Evolutionary conservation across 129 eudicot genomes (phyloP), one percentile per base, ranked within the genome.

Genomic region (Kitagawia praeruptora): DNA sequence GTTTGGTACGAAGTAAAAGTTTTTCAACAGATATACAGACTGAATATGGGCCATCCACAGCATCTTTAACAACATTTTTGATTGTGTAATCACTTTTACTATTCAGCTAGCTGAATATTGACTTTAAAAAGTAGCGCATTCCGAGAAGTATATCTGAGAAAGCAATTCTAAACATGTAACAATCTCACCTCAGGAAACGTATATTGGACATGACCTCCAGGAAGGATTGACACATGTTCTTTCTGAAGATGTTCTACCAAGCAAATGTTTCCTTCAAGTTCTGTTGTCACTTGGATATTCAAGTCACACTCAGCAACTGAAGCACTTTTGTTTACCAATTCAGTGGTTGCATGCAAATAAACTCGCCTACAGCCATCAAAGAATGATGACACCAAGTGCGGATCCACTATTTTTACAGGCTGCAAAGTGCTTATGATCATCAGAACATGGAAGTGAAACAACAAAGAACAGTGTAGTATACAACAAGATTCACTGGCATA

Each of bases 311-410:
- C 93, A 25, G 91, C 96, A 80, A 86, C 93, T 81, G 48, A 79
- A 71, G 78, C 74, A 81, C 97, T 89, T 84, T 81, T 89, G 78
- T 95, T 95, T 67, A 89, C 96, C 81, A 95, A 83, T 66, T 88
- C 99, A 73, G 85, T 25, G 47, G 98, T 90, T 44, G 97, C 66
- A 82, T 96, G 93, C 86, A 96, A 78, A 84, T 96, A 96, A 46
- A 87, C 93, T 83, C 95, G 92, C 83, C 83, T 89, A 87, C 86
- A 89, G 73, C 84, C 81, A 75, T 96, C 99, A 89, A 96, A 96
- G 81, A 92, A 92, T n/a, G 99, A 83, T 75, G 99, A 85, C 79
- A 89, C 97, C 92, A 96, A 88, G 88, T 96, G 99, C 56, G 99
- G 99, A 86, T 96, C 98, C 74, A 92, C 96, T 79, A 92, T 82